Percentiles rank a stretch among this genome's conserved stretches.
Conservation (phyloP, 2,329 filamentous ascomycete genomes). For the Amesomyces nigricolor region DNA sequence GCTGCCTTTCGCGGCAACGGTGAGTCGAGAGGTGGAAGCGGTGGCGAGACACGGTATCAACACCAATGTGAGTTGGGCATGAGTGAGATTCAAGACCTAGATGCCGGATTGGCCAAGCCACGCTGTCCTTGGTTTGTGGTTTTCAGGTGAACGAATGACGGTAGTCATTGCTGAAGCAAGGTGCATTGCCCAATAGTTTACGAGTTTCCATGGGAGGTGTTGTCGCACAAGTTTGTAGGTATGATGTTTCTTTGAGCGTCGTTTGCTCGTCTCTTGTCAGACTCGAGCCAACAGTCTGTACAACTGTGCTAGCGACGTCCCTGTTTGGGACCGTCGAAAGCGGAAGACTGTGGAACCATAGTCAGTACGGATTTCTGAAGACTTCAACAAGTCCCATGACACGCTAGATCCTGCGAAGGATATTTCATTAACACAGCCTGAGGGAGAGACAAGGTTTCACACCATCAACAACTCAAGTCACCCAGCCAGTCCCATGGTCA, state of each 20-base stretch:
- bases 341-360: no score
- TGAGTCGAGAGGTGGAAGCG: no score
- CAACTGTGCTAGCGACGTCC: no score
- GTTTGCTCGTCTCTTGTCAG: no score
- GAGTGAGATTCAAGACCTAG: background rate
- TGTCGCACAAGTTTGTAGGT: background rate
- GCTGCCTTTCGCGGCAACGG: background rate
- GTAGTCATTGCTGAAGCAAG: background rate
- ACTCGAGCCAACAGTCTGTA: no score
- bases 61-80: background rate
- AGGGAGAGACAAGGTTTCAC: no score
- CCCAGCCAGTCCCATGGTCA: background rate
- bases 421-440: no score
- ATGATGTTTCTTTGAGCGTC: no score
- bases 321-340: no score
- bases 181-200: background rate
- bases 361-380: no score
- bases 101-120: background rate
- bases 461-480: background rate
- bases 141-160: background rate
- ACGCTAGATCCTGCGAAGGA: no score
- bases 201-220: background rate
- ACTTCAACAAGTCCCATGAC: no score
- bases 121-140: background rate
- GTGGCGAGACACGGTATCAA: background rate